phyloP scores from a whole-genome alignment of 2,329 filamentous ascomycete genomes.

The Xylaria sp. region DNA sequence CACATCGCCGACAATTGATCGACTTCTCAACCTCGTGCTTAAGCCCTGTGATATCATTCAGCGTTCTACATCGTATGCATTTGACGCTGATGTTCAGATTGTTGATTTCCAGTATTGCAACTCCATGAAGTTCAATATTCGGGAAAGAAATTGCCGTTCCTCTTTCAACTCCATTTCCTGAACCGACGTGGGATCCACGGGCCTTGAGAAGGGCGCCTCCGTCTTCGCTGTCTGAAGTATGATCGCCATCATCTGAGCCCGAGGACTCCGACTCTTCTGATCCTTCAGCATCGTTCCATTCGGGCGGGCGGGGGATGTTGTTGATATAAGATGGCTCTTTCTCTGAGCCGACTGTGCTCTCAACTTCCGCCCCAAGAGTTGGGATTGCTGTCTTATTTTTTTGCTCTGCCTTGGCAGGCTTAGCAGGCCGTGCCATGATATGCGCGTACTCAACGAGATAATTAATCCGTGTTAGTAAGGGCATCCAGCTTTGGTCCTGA shows the following conservation, averaged over 20 bases:
- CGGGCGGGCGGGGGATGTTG: constrained; percentile 68
- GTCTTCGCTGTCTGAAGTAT: constrained; percentile 43
- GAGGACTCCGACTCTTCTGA: constrained; percentile 36
- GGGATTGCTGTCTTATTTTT: neutral
- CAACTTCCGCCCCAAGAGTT: neutral
- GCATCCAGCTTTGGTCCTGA: constrained; percentile 52
- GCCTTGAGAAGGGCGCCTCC: constrained; percentile 38
- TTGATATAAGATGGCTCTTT: constrained; percentile 62
- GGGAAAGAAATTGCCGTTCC: constrained; percentile 79
- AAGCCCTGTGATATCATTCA: constrained; percentile 63
- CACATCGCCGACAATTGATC: constrained; percentile 55
- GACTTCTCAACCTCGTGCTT: constrained; percentile 50
- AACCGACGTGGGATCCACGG: constrained; percentile 22
- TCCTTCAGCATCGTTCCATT: constrained; percentile 57
- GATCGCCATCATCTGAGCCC: constrained; percentile 39
- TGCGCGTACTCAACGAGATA: constrained; percentile 68
- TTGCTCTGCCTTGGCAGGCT: constrained; percentile 25
- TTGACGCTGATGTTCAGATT: constrained; percentile 59
- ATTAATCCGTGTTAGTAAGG: constrained; percentile 69
- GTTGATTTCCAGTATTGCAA: constrained; percentile 46
- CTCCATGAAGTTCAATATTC: constrained; percentile 65
- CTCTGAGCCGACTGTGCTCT: constrained; percentile 28
- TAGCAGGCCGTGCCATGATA: constrained; percentile 53
- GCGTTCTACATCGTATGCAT: constrained; percentile 72
- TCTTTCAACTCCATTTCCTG: constrained; percentile 47